Evolutionary conservation across 306 rosid species (phyloP).

Genomic region (Corylus heterophylla): DNA sequence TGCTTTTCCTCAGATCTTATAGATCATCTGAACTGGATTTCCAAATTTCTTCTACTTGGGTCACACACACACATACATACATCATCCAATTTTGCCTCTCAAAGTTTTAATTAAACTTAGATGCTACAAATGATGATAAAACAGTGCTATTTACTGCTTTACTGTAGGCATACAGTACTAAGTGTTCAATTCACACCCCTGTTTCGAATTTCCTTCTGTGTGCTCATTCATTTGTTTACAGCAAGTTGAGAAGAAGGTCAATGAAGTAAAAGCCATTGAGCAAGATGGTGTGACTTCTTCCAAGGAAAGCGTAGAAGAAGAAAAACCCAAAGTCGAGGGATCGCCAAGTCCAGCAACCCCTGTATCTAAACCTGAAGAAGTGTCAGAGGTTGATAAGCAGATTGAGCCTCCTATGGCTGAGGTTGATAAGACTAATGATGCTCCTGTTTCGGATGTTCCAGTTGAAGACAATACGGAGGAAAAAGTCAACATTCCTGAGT

Average conservation of each 20-base stretch:
- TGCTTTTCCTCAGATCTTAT: neutral
- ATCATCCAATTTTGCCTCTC: neutral
- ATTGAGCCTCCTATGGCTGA: slow-evolving; percentile 11
- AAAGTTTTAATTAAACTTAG: neutral
- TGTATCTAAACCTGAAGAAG: slow-evolving; percentile 23
- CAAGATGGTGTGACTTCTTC: slow-evolving; percentile 28
- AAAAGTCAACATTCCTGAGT: slow-evolving; percentile 33
- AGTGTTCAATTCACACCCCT: neutral
- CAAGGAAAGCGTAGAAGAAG: slow-evolving; percentile 40
- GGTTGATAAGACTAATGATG: slow-evolving; percentile 29
- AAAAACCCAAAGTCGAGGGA: slow-evolving; percentile 33
- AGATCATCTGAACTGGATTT: neutral
- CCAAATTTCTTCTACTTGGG: neutral
- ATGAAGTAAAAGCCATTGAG: slow-evolving; percentile 36
- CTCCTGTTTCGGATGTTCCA: slow-evolving; percentile 28
- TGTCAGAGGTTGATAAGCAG: slow-evolving; percentile 9
- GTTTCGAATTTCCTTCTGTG: neutral
- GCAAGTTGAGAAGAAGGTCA: slow-evolving; percentile 50
- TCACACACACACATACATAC: neutral
- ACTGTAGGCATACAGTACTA: neutral
- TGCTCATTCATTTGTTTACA: slow-evolving; percentile 22
- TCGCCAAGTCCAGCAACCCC: slow-evolving; percentile 18
- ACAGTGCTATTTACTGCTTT: neutral
- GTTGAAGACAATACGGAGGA: slow-evolving; percentile 24
- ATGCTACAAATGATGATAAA: neutral